Evolutionary conservation across 2,329 filamentous ascomycete genomes (phyloP).

Genomic region (Biscogniauxia sp.): DNA sequence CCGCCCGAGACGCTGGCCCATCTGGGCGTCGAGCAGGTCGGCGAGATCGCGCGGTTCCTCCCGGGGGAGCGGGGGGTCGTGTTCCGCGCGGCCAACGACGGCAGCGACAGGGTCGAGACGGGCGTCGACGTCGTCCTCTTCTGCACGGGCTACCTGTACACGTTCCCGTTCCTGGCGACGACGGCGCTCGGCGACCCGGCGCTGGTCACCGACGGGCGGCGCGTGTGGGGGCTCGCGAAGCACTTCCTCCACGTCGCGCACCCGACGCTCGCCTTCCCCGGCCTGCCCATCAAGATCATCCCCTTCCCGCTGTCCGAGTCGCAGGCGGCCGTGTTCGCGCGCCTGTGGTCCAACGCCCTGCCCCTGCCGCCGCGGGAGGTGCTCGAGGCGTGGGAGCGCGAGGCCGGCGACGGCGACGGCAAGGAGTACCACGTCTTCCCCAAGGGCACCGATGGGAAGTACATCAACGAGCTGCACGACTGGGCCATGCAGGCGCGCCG

Average conservation of each 20-base stretch:
- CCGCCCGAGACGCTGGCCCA: slow-evolving; percentile 44
- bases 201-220: slow-evolving; percentile 65
- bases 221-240: slow-evolving; percentile 71
- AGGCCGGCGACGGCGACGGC: slow-evolving; percentile 46
- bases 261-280: slow-evolving; percentile 76
- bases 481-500: slow-evolving; percentile 51
- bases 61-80: slow-evolving; percentile 56
- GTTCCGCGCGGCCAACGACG: slow-evolving; percentile 58
- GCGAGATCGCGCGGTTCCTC: slow-evolving; percentile 58
- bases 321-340: slow-evolving; percentile 73
- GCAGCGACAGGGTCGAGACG: slow-evolving; percentile 55
- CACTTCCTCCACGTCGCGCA: slow-evolving; percentile 75
- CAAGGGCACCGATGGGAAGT: slow-evolving; percentile 61
- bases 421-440: slow-evolving; percentile 48
- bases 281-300: slow-evolving; percentile 78
- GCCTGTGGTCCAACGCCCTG: slow-evolving; percentile 72
- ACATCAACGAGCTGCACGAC: slow-evolving; percentile 66
- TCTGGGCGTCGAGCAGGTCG: slow-evolving; percentile 46
- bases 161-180: slow-evolving; percentile 67
- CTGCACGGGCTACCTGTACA: slow-evolving; percentile 87
- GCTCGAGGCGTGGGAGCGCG: slow-evolving; percentile 69
- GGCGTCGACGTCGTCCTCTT: slow-evolving; percentile 77
- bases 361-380: slow-evolving; percentile 58
- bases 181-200: slow-evolving; percentile 42
- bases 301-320: slow-evolving; percentile 80